phyloP scores from a whole-genome alignment of 805 yeast species.

The Hanseniaspora clermontiae region DNA sequence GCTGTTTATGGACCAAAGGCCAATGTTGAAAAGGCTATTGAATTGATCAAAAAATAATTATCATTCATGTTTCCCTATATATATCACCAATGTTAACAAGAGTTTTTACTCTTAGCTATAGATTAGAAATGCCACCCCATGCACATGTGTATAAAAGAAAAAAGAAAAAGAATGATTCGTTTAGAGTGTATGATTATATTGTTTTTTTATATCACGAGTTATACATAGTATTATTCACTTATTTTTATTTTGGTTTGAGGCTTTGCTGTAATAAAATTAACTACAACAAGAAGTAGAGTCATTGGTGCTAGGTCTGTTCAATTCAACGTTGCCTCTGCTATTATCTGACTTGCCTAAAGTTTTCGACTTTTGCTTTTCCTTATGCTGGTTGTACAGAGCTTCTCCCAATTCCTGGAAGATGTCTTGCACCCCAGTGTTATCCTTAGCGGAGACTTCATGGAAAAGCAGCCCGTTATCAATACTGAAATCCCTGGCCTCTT shows the following conservation, averaged over 20 bases:
- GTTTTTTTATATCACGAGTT: background rate
- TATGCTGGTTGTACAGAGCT: slow-evolving; percentile 27
- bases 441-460: slow-evolving; percentile 48
- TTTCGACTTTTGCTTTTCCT: slow-evolving; percentile 17
- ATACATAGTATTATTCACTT: background rate
- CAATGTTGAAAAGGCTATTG: slow-evolving; percentile 40
- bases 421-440: slow-evolving; percentile 39
- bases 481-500: slow-evolving; percentile 43
- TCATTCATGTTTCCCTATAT: slow-evolving; percentile 2
- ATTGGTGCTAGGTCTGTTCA: slow-evolving; percentile 35
- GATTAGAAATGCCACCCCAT: too few species aligned
- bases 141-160: too few species aligned
- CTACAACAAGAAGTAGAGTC: slow-evolving; percentile 33
- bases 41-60: slow-evolving; percentile 27
- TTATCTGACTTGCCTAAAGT: slow-evolving; percentile 14
- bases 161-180: too few species aligned
- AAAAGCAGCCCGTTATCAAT: slow-evolving; percentile 39
- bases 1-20: slow-evolving; percentile 48
- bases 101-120: too few species aligned
- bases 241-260: background rate
- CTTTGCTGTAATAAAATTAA: slow-evolving; percentile 12
- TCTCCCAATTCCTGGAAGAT: slow-evolving; percentile 40
- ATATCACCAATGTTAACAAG: background rate
- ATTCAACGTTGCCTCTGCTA: slow-evolving; percentile 23
- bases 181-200: too few species aligned